phyloP scores from a whole-genome alignment of 768 basidiomycete species.

The Boletus barrowsii region DNA sequence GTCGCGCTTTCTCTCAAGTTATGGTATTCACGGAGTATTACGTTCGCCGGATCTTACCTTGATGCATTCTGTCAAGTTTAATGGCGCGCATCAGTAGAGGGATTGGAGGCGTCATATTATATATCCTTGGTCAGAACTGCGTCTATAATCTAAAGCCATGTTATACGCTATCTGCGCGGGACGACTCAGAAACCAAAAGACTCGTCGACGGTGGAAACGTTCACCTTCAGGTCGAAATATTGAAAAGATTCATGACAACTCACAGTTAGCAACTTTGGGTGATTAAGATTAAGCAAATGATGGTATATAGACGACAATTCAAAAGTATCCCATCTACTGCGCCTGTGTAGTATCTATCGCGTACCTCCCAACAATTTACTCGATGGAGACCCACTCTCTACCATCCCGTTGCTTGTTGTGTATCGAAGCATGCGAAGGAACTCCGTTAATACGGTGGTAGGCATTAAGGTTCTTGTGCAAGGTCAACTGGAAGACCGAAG shows the following conservation, averaged over 20 bases:
- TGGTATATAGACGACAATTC: slow-evolving; percentile 19
- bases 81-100: too few relatives aligned
- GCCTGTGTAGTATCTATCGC: background rate
- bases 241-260: too few relatives aligned
- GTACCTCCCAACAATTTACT: slow-evolving; percentile 10
- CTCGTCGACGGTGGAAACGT: too few relatives aligned
- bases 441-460: slow-evolving; percentile 86
- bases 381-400: slow-evolving; percentile 25
- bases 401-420: slow-evolving; percentile 48
- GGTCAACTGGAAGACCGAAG: slow-evolving; percentile 95
- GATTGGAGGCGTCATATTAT: too few relatives aligned
- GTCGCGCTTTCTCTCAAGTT: background rate
- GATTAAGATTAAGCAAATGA: slow-evolving; percentile 27
- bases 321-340: slow-evolving; percentile 10
- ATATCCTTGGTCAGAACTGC: too few relatives aligned
- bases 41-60: background rate
- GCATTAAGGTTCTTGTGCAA: slow-evolving; percentile 98
- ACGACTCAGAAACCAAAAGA: too few relatives aligned
- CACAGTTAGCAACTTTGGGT: background rate
- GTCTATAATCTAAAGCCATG: too few relatives aligned
- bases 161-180: too few relatives aligned
- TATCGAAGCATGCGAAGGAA: slow-evolving; percentile 77
- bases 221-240: too few relatives aligned
- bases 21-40: background rate
- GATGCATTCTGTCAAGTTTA: too few relatives aligned